Base-by-base conservation (phyloP, 805 yeast species). In the Jamesozyma jinghongensis region DNA sequence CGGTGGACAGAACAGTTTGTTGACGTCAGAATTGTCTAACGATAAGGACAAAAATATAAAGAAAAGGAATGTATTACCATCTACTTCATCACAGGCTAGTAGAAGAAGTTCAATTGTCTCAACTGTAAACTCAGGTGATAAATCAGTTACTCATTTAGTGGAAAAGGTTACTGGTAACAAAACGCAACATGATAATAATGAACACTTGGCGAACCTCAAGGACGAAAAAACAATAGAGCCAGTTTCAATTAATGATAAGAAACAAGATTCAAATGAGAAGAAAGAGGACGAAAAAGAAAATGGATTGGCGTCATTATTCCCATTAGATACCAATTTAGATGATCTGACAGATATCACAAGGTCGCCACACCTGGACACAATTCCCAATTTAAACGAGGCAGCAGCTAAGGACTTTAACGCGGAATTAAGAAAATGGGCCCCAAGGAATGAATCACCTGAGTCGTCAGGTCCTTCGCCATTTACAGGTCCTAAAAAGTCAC, bases 271-370 rank as follows among this genome's bases (percentile, higher is more conserved):
- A 20, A 19, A 29, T 13, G 38, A 38, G 11, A 26, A 19, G 6
- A 29, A 19, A 29, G 25, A 16, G 3, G 36, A 35, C 17, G 38
- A 35, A 16, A 35, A 35, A 12, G 32, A 35, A 19, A 17, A 26
- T n/a, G 18, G 32, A 16, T 20, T 19, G n/a, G 20, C 37, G 8
- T 18, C 27, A 10, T 48, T 50, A 12, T 52, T 54, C 40, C 52
- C 43, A 16, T 33, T 59, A 34, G 63, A 59, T 37, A 54, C 61
- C 3, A 56, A 56, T 37, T 41, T 57, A 14, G 54, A 56, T 20
- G 54, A 58, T 36, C 37, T 54, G 8, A 48, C 57, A 2, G 61
- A 53, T 40, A 52, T 52, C 8, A 54, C 59, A 3, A 51, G 51
- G 28, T 22, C 40, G 1, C 39, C 40, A 14, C 16, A 16, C 19